Evolutionary conservation across 805 yeast species (phyloP).

Genomic region (Candida boidinii): DNA sequence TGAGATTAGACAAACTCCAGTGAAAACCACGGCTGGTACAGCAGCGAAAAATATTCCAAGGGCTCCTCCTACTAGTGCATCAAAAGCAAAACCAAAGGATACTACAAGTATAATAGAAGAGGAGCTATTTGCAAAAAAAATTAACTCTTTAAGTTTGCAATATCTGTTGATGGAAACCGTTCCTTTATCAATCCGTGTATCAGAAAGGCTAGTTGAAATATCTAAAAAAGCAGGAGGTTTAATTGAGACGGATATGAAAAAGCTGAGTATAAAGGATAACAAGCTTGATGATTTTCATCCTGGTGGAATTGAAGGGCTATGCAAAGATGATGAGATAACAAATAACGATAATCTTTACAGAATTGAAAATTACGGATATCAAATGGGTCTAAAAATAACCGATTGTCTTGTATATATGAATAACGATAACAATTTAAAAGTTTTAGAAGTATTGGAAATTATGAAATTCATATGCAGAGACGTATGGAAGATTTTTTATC

Average conservation of each 20-base stretch:
- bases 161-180: slow-evolving; percentile 68
- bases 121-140: slow-evolving; percentile 24
- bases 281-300: slow-evolving; percentile 5
- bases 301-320: slow-evolving; percentile 33
- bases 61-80: too few species aligned
- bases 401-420: slow-evolving; percentile 20
- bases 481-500: slow-evolving; percentile 74
- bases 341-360: slow-evolving; percentile 48
- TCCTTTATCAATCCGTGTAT: slow-evolving; percentile 61
- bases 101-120: background rate
- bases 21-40: too few species aligned
- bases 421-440: slow-evolving; percentile 17
- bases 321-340: slow-evolving; percentile 23
- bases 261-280: slow-evolving; percentile 5
- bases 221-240: slow-evolving; percentile 9
- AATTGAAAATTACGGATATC: slow-evolving; percentile 64
- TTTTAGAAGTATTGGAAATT: slow-evolving; percentile 63
- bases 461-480: slow-evolving; percentile 92
- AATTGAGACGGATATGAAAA: slow-evolving; percentile 3
- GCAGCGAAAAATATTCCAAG: too few species aligned
- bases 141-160: slow-evolving; percentile 51
- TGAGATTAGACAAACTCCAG: too few species aligned
- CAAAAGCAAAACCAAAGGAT: too few species aligned
- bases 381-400: slow-evolving; percentile 25
- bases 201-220: slow-evolving; percentile 32